Evolutionary conservation across 441 rosid genomes (phyloP).

Genomic region (Croton setiger): DNA sequence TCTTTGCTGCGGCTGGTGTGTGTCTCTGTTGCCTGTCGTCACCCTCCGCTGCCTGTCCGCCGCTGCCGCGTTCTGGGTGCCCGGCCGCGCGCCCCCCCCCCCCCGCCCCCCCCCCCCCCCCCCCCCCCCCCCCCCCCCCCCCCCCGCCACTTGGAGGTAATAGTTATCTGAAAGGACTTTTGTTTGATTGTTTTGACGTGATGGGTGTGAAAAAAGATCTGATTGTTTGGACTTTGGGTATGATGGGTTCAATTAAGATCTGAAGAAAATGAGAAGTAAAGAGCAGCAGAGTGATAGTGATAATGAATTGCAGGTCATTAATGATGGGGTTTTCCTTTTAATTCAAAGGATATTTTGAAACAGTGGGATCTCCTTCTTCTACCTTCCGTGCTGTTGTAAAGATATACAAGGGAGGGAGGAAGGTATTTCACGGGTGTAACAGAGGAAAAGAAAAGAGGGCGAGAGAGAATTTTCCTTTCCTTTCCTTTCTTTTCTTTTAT

Average conservation of each 20-base stretch:
- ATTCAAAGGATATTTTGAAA: background rate
- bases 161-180: background rate
- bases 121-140: too few relatives aligned
- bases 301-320: background rate
- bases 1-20: too few relatives aligned
- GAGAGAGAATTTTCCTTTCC: background rate
- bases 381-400: background rate
- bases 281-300: background rate
- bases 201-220: background rate
- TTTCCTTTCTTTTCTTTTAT: background rate
- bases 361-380: background rate
- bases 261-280: background rate
- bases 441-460: background rate
- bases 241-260: conserved; percentile 1
- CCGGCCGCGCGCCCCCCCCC: too few relatives aligned
- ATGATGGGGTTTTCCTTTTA: conserved; percentile 2
- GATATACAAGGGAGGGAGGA: background rate
- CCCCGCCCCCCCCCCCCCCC: too few relatives aligned
- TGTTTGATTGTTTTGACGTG: background rate
- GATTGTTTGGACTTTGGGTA: background rate
- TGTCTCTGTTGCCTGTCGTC: too few relatives aligned
- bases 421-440: conserved; percentile 12
- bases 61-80: too few relatives aligned
- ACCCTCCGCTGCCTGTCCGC: too few relatives aligned
- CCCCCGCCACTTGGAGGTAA: background rate